These are phyloP conservation scores for Solanum dulcamara DNA, from an alignment of 257 asterid species.

Conservation along the genomic window DNA sequence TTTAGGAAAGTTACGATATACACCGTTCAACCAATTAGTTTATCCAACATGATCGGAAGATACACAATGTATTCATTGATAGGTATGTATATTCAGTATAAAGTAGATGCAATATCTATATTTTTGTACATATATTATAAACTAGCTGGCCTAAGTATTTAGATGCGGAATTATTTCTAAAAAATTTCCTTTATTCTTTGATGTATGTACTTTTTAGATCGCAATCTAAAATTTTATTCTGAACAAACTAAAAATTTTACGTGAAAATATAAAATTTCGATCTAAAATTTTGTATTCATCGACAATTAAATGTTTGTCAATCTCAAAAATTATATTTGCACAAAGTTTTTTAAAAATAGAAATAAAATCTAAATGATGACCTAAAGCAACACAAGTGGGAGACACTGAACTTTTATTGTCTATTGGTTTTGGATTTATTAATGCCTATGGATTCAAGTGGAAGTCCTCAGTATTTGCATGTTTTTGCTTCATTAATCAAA, in stretches of 20 bases:
- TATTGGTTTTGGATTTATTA: slow-evolving; percentile 9
- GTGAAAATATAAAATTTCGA: background rate
- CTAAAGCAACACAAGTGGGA: slow-evolving; percentile 8
- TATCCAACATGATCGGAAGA: background rate
- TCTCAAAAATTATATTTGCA: background rate
- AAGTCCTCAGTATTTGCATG: background rate
- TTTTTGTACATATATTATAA: background rate
- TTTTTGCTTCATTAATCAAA: background rate
- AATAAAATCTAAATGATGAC: background rate
- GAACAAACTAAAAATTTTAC: background rate
- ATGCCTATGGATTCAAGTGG: background rate
- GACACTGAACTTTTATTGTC: slow-evolving; percentile 19
- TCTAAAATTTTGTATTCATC: background rate
- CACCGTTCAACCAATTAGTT: background rate
- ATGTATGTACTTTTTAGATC: background rate
- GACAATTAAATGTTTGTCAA: background rate
- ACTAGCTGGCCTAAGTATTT: background rate
- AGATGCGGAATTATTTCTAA: background rate
- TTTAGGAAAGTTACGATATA: background rate
- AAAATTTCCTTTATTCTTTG: background rate
- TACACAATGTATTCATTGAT: background rate
- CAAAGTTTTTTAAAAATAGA: background rate
- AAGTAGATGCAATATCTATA: background rate
- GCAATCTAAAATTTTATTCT: background rate
- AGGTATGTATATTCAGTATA: background rate